Percentiles rank a stretch among this genome's conserved stretches.
Conservation (phyloP, 768 basidiomycete genomes). For the Tulasnella sp. region DNA sequence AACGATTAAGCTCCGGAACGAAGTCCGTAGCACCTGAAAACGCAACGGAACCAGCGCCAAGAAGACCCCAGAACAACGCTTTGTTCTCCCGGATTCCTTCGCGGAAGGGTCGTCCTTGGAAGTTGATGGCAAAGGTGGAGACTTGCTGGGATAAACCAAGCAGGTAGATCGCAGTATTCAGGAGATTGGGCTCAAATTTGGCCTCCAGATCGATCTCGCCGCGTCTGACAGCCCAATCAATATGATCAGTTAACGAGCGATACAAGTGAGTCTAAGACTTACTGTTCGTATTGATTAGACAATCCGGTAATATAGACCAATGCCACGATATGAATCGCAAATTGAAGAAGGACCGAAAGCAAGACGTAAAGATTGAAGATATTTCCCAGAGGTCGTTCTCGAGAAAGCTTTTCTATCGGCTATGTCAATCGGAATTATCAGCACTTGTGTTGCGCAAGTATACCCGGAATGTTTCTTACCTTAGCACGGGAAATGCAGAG, state of each 20-base stretch:
- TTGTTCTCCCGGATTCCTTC: conserved; percentile 95
- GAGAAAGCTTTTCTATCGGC: conserved; percentile 94
- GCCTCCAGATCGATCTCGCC: conserved; percentile 87
- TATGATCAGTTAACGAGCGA: background rate
- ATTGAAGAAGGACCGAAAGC: conserved; percentile 83
- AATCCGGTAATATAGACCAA: conserved; percentile 90
- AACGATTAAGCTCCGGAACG: conserved; percentile 87
- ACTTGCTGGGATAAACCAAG: conserved; percentile 95
- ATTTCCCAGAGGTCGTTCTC: conserved; percentile 85
- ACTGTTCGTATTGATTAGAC: conserved; percentile 63
- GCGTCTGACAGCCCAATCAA: conserved; percentile 32
- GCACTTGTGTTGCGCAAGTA: background rate
- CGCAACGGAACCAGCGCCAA: conserved; percentile 82
- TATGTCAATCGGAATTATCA: conserved; percentile 23
- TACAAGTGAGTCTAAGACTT: background rate
- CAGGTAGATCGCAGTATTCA: conserved; percentile 96
- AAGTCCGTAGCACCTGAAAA: conserved; percentile 92
- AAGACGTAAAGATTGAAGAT: conserved; percentile 97
- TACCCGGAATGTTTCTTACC: conserved; percentile 35
- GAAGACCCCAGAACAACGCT: conserved; percentile 84
- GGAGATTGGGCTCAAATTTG: conserved; percentile 86
- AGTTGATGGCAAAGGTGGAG: conserved; percentile 97
- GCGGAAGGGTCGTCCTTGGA: conserved; percentile 96
- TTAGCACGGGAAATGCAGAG: conserved; percentile 95
- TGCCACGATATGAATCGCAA: conserved; percentile 82